phyloP scores from a whole-genome alignment of 179 eudicot genomes.

The Camellia oleifera region DNA sequence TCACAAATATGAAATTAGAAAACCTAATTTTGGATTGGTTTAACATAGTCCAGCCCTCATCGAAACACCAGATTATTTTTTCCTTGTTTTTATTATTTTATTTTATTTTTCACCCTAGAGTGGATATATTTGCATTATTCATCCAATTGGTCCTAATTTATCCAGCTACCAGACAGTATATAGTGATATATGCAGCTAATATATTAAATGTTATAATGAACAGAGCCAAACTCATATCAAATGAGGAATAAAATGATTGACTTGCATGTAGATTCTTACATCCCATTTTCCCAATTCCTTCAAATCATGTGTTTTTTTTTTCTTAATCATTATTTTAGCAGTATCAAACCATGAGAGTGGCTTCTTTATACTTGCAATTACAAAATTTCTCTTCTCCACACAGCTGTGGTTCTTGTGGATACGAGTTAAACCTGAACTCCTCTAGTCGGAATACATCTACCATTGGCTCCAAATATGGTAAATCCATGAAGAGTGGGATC shows the following conservation, averaged over 20 bases:
- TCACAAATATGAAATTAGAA: background rate
- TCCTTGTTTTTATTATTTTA: background rate
- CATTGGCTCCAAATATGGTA: slow-evolving; percentile 76
- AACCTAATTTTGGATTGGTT: background rate
- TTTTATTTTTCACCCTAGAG: background rate
- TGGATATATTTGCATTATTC: background rate
- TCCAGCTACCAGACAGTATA: background rate
- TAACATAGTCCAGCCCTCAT: background rate
- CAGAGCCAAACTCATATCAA: background rate
- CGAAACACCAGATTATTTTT: background rate
- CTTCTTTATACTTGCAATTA: background rate
- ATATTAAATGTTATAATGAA: slow-evolving; percentile 4
- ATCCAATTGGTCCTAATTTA: background rate
- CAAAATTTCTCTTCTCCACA: slow-evolving; percentile 18
- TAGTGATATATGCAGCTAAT: background rate
- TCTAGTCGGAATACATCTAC: slow-evolving; percentile 68
- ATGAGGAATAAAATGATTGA: background rate
- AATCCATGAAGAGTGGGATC: slow-evolving; percentile 73
- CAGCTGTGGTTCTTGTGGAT: slow-evolving; percentile 88
- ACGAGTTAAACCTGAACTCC: slow-evolving; percentile 70
- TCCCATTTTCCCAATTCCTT: background rate
- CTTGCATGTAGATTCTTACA: background rate
- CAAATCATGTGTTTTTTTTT: background rate
- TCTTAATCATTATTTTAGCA: background rate
- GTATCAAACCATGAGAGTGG: background rate